Conservation (phyloP, 2,329 filamentous ascomycete genomes). For the Ceratocystiopsis sp. region DNA sequence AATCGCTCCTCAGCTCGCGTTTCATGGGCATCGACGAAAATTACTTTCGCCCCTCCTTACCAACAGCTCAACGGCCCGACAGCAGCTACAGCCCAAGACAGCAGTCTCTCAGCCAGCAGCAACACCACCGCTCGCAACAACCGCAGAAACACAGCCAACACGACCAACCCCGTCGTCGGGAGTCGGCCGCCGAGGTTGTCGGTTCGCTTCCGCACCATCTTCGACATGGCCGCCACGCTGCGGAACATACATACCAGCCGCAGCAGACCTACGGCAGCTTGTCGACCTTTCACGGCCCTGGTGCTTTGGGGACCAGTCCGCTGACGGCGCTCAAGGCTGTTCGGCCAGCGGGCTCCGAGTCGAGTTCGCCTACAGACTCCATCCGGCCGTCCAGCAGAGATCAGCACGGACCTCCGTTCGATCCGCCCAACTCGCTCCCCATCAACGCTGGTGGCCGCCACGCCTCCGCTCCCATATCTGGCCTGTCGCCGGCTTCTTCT, state of each 20-base stretch:
- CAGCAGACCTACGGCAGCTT: constrained; percentile 75
- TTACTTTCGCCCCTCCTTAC: constrained; percentile 65
- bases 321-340: constrained; percentile 66
- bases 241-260: constrained; percentile 27
- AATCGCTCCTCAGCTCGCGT: constrained; percentile 76
- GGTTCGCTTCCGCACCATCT: constrained; percentile 61
- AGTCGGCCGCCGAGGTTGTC: constrained; percentile 30
- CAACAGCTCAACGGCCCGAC: constrained; percentile 27
- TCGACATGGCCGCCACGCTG: constrained; percentile 27
- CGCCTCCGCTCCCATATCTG: not conserved
- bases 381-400: constrained; percentile 25
- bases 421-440: constrained; percentile 36
- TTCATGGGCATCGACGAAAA: constrained; percentile 87
- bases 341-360: constrained; percentile 41
- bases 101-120: constrained; percentile 1
- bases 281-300: constrained; percentile 76
- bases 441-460: constrained; percentile 18
- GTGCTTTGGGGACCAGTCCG: constrained; percentile 63
- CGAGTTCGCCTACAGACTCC: constrained; percentile 40
- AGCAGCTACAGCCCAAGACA: not conserved
- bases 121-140: not conserved
- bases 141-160: not conserved
- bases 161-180: constrained; percentile 15
- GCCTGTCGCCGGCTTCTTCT: constrained; percentile 5
- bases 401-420: constrained; percentile 16